Percentiles rank a stretch among this genome's conserved stretches.
phyloP scores from a whole-genome alignment of 208 protist species.

The Trypanosoma rangeli region DNA sequence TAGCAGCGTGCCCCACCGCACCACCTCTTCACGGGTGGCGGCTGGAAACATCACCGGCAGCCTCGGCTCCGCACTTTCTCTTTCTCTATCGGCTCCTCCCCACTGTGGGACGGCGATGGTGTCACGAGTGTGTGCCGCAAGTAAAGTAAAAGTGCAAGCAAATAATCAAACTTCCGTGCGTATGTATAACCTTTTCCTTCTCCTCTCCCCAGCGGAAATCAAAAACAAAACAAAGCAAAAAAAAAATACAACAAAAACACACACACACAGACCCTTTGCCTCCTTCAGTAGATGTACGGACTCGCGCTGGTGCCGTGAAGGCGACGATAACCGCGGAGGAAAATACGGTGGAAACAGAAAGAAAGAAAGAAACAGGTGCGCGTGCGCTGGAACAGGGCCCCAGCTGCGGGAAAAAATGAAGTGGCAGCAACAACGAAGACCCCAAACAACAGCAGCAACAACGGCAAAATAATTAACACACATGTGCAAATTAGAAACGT shows the following conservation, averaged over 20 bases:
- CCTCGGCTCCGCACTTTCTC: slow-evolving; percentile 1
- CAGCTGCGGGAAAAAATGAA: no score
- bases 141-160: neutral
- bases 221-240: neutral
- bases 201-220: neutral
- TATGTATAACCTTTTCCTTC: neutral
- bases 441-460: no score
- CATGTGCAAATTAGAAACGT: no score
- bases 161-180: neutral
- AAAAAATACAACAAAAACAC: neutral
- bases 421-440: no score
- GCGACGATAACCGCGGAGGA: neutral
- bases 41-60: slow-evolving; percentile 21
- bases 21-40: slow-evolving; percentile 30
- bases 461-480: no score
- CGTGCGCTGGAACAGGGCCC: no score
- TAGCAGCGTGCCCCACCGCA: slow-evolving; percentile 51
- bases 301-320: neutral
- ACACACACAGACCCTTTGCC: neutral
- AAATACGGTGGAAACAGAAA: neutral
- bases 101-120: neutral
- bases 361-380: neutral
- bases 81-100: neutral
- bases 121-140: neutral
- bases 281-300: neutral